These are phyloP conservation scores for Monilinia vaccinii-corymbosi DNA, from an alignment of 2,329 filamentous ascomycete genomes.

Conservation along the genomic window DNA sequence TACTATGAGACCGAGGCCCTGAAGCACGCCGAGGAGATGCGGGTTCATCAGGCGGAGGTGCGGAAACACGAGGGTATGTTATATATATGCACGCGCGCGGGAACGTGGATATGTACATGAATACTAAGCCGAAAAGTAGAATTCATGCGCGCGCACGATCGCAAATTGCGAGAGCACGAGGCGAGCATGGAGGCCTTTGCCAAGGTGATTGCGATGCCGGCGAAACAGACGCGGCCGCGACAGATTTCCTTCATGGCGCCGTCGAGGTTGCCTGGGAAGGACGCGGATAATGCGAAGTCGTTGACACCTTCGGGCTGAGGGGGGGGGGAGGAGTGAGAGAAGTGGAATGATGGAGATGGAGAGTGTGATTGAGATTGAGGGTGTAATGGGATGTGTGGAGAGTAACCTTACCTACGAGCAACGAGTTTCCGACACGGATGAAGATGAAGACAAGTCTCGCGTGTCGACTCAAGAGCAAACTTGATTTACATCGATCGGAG, in stretches of 20 bases:
- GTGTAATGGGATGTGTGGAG: too few relatives aligned
- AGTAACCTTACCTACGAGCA: too few relatives aligned
- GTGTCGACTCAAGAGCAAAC: too few relatives aligned
- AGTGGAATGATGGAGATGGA: too few relatives aligned
- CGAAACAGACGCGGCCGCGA: constrained; percentile 20
- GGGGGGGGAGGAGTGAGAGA: too few relatives aligned
- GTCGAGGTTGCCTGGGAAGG: background rate
- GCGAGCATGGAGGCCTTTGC: constrained; percentile 27
- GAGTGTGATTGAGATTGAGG: too few relatives aligned
- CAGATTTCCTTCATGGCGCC: constrained; percentile 22
- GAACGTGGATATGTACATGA: too few relatives aligned
- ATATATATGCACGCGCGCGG: too few relatives aligned
- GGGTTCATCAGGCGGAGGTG: constrained; percentile 27
- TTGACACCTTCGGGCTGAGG: too few relatives aligned
- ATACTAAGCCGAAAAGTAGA: constrained; percentile 4
- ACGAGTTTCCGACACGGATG: too few relatives aligned
- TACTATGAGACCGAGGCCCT: constrained; percentile 28
- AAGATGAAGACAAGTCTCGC: too few relatives aligned
- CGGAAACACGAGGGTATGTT: constrained; percentile 22
- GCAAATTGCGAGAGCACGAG: constrained; percentile 22
- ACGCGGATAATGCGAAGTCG: background rate
- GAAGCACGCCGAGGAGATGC: constrained; percentile 26
- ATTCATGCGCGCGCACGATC: constrained; percentile 18
- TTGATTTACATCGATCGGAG: too few relatives aligned
- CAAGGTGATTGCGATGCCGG: constrained; percentile 28